Evolutionary conservation across 2,329 filamentous ascomycete species (phyloP).

Genomic region (Dactylellina cionopaga): DNA sequence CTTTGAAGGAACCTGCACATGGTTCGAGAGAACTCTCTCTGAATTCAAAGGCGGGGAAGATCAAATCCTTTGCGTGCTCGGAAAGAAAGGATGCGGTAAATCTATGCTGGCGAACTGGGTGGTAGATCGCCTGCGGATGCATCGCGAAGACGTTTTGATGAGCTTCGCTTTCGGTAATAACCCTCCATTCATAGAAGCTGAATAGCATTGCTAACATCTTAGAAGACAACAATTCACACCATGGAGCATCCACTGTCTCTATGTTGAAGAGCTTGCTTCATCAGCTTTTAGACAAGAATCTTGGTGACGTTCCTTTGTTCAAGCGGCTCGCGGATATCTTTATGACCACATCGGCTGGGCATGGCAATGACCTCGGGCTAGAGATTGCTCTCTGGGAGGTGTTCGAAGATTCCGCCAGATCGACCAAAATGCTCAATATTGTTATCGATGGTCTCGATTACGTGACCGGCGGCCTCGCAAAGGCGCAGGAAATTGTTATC

Average conservation of each 20-base stretch:
- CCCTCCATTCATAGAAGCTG: not conserved
- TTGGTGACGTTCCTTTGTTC: conserved; percentile 33
- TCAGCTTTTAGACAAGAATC: conserved; percentile 32
- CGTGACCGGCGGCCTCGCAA: conserved; percentile 11
- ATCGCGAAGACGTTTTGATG: conserved; percentile 35
- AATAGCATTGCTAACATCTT: not conserved
- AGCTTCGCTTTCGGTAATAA: conserved; percentile 35
- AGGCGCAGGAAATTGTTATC: conserved; percentile 27
- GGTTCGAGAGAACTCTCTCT: conserved; percentile 40
- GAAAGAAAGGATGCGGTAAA: conserved; percentile 33
- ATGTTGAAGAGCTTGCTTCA: conserved; percentile 30
- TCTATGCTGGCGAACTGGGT: conserved; percentile 43
- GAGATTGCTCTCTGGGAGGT: conserved; percentile 38
- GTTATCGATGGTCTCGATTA: conserved; percentile 43
- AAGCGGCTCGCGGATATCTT: conserved; percentile 37
- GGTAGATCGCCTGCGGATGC: conserved; percentile 24
- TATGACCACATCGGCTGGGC: conserved; percentile 8
- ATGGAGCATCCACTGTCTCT: conserved; percentile 15
- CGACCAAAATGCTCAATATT: conserved; percentile 26
- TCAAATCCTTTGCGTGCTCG: conserved; percentile 25
- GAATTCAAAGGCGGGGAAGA: conserved; percentile 44
- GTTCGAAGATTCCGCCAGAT: conserved; percentile 23
- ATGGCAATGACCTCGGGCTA: not conserved
- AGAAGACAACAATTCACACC: conserved; percentile 1
- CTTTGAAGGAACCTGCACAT: conserved; percentile 44